phyloP scores from a whole-genome alignment of 2,329 filamentous ascomycete genomes.

The Amauroascus niger region DNA sequence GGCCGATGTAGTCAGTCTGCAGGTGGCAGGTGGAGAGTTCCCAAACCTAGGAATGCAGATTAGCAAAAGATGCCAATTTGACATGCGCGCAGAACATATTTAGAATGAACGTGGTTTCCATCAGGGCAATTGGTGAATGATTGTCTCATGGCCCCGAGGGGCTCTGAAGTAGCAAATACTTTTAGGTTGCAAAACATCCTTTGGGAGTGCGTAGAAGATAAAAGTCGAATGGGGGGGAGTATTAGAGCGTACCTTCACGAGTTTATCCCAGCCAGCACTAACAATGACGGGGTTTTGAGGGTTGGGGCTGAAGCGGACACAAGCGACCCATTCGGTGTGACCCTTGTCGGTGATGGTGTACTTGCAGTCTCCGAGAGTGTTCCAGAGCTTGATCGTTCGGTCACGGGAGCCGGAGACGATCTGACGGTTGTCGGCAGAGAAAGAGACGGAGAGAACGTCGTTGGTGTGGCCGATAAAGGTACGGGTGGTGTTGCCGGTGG shows the following conservation, averaged over 20 bases:
- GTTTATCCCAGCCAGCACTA: conserved; percentile 97
- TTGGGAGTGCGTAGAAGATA: conserved; percentile 36
- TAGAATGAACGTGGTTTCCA: conserved; percentile 23
- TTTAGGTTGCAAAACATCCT: conserved; percentile 85
- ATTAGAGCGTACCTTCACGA: conserved; percentile 77
- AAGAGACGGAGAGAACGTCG: conserved; percentile 98
- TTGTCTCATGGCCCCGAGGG: conserved; percentile 91
- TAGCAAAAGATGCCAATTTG: conserved; percentile 18
- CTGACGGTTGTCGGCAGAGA: conserved; percentile 99
- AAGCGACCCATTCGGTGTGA: conserved; percentile 99
- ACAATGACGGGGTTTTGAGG: conserved; percentile 99
- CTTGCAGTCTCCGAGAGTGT: conserved; percentile 99
- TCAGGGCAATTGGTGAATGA: conserved; percentile 60
- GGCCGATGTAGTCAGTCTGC: conserved; percentile 99
- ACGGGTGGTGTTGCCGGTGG: conserved; percentile 91
- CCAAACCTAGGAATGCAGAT: conserved; percentile 66
- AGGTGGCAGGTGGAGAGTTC: conserved; percentile 98
- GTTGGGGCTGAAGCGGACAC: conserved; percentile 99
- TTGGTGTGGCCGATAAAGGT: conserved; percentile 99
- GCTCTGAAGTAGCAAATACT: conserved; percentile 99
- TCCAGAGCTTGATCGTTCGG: conserved; percentile 99
- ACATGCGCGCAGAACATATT: not conserved
- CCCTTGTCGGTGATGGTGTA: conserved; percentile 99
- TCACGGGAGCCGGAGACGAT: conserved; percentile 98
- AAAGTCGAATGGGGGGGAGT: not conserved